phyloP scores from a whole-genome alignment of 1,139 yeast genomes.

The Geotrichum bryndzae region DNA sequence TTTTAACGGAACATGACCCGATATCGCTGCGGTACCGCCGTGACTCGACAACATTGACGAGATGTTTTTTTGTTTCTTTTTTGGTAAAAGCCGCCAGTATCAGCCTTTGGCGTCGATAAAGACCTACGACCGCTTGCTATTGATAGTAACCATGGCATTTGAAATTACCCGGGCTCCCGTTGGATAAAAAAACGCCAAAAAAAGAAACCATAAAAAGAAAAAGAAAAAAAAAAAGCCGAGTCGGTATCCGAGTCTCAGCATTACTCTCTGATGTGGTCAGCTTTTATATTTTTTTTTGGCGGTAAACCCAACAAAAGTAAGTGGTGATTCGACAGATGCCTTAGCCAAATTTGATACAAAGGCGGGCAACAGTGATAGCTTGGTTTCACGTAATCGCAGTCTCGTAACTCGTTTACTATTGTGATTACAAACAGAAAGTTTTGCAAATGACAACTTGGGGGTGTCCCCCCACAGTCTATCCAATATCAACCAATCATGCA shows the following conservation, averaged over 20 bases:
- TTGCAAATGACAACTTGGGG: not conserved
- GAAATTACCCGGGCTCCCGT: not conserved
- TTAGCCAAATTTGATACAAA: not conserved
- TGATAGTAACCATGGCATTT: not conserved
- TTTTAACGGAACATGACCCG: not conserved
- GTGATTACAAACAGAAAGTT: not conserved
- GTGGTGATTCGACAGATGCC: not conserved
- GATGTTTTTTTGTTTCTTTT: not conserved
- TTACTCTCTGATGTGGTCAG: not conserved
- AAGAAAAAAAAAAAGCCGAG: not conserved
- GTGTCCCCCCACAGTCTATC: not conserved
- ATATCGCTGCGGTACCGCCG: not conserved
- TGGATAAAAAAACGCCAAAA: not conserved
- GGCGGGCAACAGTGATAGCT: not conserved
- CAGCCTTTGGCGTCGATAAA: not conserved
- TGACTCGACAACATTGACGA: not conserved
- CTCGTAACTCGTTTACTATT: not conserved
- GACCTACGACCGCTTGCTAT: not conserved
- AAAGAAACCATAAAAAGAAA: not conserved
- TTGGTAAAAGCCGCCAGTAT: no score
- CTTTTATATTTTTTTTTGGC: not conserved
- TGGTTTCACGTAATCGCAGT: not conserved
- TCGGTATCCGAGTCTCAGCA: not conserved
- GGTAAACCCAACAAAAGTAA: not conserved
- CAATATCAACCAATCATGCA: not conserved